Evolutionary conservation across 2,329 filamentous ascomycete genomes (phyloP), one percentile per base, ranked within the genome.

Genomic region (Ascochyta lentis): DNA sequence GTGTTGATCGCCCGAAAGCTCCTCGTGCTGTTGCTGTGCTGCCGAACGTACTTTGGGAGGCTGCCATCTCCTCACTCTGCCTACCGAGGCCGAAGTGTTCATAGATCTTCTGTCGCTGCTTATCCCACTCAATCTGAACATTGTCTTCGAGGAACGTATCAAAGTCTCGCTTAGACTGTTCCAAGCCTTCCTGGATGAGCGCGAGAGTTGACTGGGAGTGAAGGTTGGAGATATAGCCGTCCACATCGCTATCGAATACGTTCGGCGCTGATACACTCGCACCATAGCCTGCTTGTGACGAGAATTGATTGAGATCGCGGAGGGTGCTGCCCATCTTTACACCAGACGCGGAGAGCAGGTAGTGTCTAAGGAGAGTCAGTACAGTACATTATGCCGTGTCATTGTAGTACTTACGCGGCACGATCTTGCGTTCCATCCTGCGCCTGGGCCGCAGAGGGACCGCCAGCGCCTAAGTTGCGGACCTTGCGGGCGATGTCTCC

Each of bases 61-160:
- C 72, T 19, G 71, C 71, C 60, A 75, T 64, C 22, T 77, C 74
- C 49, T 77, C 76, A 44, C 69, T 74, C 60, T 74, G 79, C 60
- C 77, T 79, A 39, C 80, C 82, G 15, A 99, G 89, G 13, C 95
- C 95, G 75, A 99, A 98, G 76, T 99, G 95, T 69, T 96, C 88
- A 77, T 97, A 98, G 61, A 99, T 96, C 63, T 88, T 88, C 76
- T 90, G 91, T 60, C 94, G 89, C 78, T 98, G 94, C 15, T 90
- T 89, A 66, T 97, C 93, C 93, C 95, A 98, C 74, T 98, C 92
- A 80, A 96, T 89, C 27, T 92, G 91, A 45, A 98, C 88, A 71
- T 96, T 96, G 68, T 97, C 93, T 73, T 98, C 93, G 52, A 99
- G 82, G 74, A 96, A 98, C 58, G 86, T 85, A 73, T 99, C 93